Percentiles rank a stretch among this genome's conserved stretches.
These are phyloP conservation scores for Wickerhamomyces xylosicus DNA, from an alignment of 805 yeast genomes.

Conservation along the genomic window DNA sequence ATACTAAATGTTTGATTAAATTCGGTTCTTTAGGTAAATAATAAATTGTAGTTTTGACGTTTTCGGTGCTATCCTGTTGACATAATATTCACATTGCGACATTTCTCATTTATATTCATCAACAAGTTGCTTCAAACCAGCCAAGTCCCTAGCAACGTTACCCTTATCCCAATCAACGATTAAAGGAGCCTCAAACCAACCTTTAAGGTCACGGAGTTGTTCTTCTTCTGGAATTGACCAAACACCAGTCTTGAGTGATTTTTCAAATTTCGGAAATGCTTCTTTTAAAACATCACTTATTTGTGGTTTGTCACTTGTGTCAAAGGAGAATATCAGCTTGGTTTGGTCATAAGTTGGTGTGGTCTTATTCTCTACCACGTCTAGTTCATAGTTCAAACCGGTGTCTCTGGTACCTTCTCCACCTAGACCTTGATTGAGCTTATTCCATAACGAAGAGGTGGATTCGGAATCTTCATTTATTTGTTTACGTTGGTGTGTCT, in stretches of 20 bases:
- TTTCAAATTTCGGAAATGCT: constrained; percentile 15
- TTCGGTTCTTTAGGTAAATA: no score
- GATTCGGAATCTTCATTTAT: constrained; percentile 2
- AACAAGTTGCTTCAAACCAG: constrained; percentile 24
- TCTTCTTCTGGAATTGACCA: constrained; percentile 6
- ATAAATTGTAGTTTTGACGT: no score
- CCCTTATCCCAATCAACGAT: constrained; percentile 57
- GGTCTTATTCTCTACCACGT: constrained; percentile 5
- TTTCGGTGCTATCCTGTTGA: no score
- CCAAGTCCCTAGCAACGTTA: constrained; percentile 39
- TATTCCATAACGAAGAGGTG: constrained; percentile 11
- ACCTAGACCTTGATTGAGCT: constrained; percentile 7
- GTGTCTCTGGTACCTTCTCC: constrained; percentile 3
- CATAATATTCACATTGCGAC: no score
- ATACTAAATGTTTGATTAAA: no score
- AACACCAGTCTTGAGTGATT: constrained; percentile 4
- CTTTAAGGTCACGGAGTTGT: constrained; percentile 1
- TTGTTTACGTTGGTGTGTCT: constrained; percentile 3
- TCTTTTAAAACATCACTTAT: constrained; percentile 8
- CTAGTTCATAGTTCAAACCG: constrained; percentile 3
- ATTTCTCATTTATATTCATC: constrained; percentile 2
- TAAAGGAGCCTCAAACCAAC: constrained; percentile 32
- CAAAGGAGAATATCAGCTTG: constrained; percentile 11
- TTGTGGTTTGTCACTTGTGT: constrained; percentile 4
- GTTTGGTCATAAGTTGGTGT: constrained; percentile 19